These are phyloP conservation scores for Cucurbitaria berberidis DNA, from an alignment of 2,329 filamentous ascomycete genomes.

Conservation along the genomic window DNA sequence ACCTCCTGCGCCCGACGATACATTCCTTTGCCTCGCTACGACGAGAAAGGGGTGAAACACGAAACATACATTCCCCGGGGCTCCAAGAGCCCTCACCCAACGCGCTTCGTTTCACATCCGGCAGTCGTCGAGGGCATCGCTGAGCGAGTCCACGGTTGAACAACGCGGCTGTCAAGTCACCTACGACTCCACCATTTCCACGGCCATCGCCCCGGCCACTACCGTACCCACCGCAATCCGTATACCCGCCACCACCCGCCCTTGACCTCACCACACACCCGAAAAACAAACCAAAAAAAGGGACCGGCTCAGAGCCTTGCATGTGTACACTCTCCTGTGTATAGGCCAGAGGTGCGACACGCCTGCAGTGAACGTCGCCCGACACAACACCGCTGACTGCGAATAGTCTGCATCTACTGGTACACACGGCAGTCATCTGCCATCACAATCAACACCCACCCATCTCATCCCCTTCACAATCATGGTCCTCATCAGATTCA, in stretches of 20 bases:
- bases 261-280: constrained; percentile 5
- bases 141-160: constrained; percentile 41
- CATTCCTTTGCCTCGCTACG: constrained; percentile 35
- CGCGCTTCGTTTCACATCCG: constrained; percentile 47
- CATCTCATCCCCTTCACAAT: constrained; percentile 15
- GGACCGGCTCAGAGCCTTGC: constrained; percentile 22
- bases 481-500: constrained; percentile 44
- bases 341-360: constrained; percentile 34
- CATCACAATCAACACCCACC: constrained; percentile 8
- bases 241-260: constrained; percentile 5
- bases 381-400: constrained; percentile 24
- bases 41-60: constrained; percentile 40
- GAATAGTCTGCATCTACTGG: constrained; percentile 28
- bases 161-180: constrained; percentile 21
- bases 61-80: constrained; percentile 45
- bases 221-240: constrained; percentile 5
- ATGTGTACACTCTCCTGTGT: constrained; percentile 27
- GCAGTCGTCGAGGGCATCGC: constrained; percentile 39
- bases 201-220: constrained; percentile 4
- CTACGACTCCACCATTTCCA: constrained; percentile 13
- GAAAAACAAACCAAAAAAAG: background rate
- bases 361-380: constrained; percentile 5
- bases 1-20: constrained; percentile 15
- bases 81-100: constrained; percentile 37
- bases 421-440: constrained; percentile 23